Base-by-base conservation (phyloP, 2,329 filamentous ascomycete genomes). In the Penicillium sp. region DNA sequence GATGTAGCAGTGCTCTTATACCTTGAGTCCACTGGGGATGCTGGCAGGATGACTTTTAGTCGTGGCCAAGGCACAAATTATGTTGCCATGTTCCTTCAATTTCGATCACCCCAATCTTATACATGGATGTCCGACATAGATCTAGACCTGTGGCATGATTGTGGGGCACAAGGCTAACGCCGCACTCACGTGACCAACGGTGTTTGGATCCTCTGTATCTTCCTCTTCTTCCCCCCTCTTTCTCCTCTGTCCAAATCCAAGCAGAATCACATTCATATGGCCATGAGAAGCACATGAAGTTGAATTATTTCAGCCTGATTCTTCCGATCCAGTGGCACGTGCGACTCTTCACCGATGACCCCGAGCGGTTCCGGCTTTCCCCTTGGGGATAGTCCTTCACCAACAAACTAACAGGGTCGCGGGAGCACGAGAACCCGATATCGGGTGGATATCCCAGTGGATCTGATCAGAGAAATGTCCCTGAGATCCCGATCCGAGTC, bases 321-420 rank as follows among this genome's bases (percentile, higher is more conserved):
- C 22, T 55, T 26, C 60, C 63, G 60, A 59, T 51, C 7, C 48
- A 41, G 47, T 50, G 53, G 50, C 59, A 65, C 55, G 57, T 64
- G 55, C 43, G 27, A 22, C 51, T 41, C 44, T 29, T 61, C 61
- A 65, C 59, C 57, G 63, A 58, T 46, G 29, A 47, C 55, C 55
- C 62, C 62, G 60, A 58, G 55, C 35, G 50, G 57, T 63, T 56
- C 63, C 63, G 63, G 51, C 27, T 45, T 58, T 59, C 63, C 58
- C 59, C 63, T 59, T 60, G 55, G 55, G 56, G 54, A 52, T 39
- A 48, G 49, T 6, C 5, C 8, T n/a, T 29, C 24, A 26, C 11
- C 21, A 22, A 14, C 21, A 31, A 27, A 21, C 44, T n/a, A 51
- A 33, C 11, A 63, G 29, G 37, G 47, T 43, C 41, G 55, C 58